phyloP scores from a whole-genome alignment of 805 yeast genomes.

The Candida yuanshanica region DNA sequence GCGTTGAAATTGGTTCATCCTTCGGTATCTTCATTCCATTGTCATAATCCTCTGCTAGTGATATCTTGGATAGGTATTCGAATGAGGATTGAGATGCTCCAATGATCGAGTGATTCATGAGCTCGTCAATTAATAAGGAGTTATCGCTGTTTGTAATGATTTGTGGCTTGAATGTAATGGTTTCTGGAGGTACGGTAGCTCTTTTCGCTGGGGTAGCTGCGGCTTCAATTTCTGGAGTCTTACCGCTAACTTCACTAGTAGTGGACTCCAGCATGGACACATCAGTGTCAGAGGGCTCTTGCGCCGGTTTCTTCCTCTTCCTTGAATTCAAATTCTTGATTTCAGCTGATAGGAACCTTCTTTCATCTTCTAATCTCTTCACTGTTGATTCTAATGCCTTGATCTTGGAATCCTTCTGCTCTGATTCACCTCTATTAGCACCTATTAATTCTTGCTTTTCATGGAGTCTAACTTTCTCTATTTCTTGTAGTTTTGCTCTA shows the following conservation, averaged over 20 bases:
- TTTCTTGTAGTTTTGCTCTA: conserved; percentile 52
- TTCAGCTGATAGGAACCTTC: conserved; percentile 48
- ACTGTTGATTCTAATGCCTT: conserved; percentile 36
- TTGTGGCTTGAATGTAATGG: not conserved
- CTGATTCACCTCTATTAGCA: conserved; percentile 14
- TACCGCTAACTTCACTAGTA: too few relatives aligned
- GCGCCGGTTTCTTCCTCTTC: conserved; percentile 15
- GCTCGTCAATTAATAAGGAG: conserved; percentile 30
- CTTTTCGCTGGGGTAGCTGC: conserved; percentile 7
- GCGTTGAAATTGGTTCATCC: conserved; percentile 28
- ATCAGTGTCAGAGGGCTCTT: not conserved
- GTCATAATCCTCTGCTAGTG: conserved; percentile 6
- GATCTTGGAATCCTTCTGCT: conserved; percentile 30
- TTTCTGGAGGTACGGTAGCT: not conserved
- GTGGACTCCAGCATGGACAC: not conserved
- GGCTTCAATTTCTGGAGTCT: not conserved
- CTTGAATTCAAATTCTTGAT: conserved; percentile 27
- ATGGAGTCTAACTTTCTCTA: conserved; percentile 31
- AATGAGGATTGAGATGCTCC: conserved; percentile 30
- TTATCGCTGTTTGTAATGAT: conserved; percentile 28
- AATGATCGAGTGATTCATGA: conserved; percentile 29
- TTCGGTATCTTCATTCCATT: conserved; percentile 23
- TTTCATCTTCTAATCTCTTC: conserved; percentile 45
- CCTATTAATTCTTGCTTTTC: conserved; percentile 22
- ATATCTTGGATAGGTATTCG: conserved; percentile 29